Evolutionary conservation across 345 rosid species (phyloP).

Genomic region (Populus nigra): DNA sequence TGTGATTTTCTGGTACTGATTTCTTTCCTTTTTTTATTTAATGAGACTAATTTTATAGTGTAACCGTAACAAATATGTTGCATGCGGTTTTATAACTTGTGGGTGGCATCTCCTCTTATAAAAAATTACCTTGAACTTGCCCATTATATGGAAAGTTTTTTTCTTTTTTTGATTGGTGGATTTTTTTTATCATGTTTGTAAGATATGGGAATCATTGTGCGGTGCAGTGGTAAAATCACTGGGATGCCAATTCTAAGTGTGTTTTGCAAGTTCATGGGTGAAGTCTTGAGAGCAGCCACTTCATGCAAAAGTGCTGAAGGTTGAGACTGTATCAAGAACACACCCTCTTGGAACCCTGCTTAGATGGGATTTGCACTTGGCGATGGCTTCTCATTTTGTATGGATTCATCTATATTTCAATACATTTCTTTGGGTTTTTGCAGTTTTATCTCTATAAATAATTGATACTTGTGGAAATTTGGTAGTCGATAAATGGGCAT

Average conservation of each 20-base stretch:
- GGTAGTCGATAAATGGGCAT: neutral
- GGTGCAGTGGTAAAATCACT: constrained; percentile 9
- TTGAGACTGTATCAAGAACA: constrained; percentile 1
- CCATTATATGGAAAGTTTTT: neutral
- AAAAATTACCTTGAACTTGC: neutral
- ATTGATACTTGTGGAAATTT: neutral
- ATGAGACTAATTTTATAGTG: neutral
- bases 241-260: constrained; percentile 2
- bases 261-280: neutral
- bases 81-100: neutral
- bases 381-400: neutral
- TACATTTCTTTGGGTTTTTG: neutral
- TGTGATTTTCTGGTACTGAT: neutral
- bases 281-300: constrained; percentile 13
- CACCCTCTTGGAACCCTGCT: constrained; percentile 2
- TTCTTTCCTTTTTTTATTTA: neutral
- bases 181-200: neutral
- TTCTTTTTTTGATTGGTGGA: no score
- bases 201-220: constrained; percentile 4
- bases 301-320: constrained; percentile 8
- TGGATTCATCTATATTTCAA: neutral
- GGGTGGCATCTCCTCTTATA: neutral
- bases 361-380: neutral
- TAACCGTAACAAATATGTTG: neutral
- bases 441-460: neutral